phyloP scores from a whole-genome alignment of 257 asterid species.

The Jaltomata sinuosa region DNA sequence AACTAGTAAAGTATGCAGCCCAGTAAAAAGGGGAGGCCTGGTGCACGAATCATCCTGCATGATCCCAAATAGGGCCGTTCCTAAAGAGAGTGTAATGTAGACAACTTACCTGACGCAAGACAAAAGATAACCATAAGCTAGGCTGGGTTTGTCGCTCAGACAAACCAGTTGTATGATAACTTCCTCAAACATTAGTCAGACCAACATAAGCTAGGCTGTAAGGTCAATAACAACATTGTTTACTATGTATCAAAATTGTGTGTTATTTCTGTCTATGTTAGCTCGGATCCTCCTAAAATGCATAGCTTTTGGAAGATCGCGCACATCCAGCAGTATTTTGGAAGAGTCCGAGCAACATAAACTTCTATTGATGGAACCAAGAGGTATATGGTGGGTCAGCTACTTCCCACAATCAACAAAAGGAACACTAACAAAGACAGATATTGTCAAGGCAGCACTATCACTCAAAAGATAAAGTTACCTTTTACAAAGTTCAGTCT shows the following conservation, averaged over 20 bases:
- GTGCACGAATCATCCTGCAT: background rate
- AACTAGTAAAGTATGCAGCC: rapidly evolving
- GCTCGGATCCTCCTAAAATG: background rate
- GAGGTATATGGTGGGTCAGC: background rate
- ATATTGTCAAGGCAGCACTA: background rate
- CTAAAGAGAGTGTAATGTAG: background rate
- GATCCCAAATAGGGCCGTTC: background rate
- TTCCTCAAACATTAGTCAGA: background rate
- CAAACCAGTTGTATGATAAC: background rate
- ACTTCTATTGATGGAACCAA: background rate
- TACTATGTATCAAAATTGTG: background rate
- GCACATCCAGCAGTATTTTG: background rate
- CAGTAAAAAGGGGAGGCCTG: background rate
- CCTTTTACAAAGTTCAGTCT: conserved; percentile 13
- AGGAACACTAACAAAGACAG: background rate
- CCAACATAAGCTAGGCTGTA: background rate
- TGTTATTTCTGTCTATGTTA: background rate
- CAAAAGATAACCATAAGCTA: background rate
- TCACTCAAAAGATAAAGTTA: background rate
- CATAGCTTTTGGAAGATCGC: background rate
- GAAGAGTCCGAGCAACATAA: background rate
- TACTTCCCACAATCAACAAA: background rate
- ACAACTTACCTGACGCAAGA: background rate
- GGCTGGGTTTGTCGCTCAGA: background rate
- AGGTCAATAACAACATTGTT: background rate